Base-by-base conservation (phyloP, 2,329 filamentous ascomycete genomes). In the Cryphonectria parasitica region DNA sequence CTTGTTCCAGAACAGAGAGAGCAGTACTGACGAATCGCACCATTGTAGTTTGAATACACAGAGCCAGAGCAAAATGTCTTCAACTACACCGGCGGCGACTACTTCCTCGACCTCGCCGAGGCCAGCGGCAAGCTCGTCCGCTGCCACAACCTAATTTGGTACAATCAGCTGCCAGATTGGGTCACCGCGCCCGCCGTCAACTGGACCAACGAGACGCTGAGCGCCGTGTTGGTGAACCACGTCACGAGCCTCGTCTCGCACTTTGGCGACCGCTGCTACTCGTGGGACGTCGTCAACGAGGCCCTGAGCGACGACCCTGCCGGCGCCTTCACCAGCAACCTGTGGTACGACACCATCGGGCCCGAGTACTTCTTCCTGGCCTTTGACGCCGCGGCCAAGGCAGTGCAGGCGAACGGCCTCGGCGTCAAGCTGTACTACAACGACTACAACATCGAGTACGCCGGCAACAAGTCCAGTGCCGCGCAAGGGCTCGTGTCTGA, bases 1-100 rank as follows among this genome's bases (percentile, higher is more conserved):
- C n/a, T 34, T 34, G 49, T 25, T 4, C 22, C n/a, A 25, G 15
- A 54, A 28, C 52, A 52, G n/a, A 28, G 19, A 15, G 58, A 25
- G 28, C n/a, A 13, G 22, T 39, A 10, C 45, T 66, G 22, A 66
- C 19, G 13, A 1, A 5, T 36, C 19, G 10, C 25, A 49, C n/a
- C 36, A 8, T 39, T 39, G 36, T 39, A 67, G 65, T 67, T 67
- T 41, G 25, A 43, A 66, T 84, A 86, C 76, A 88, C 82, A 62
- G 89, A 92, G 79, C 88, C 89, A 2, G 75, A 83, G 63, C 86
- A 83, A 43, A 84, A 83, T 66, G 80, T 84, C 68, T 92, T 91
- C 83, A 88, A 88, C 78, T 91, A 84, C 78, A 87, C 85, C 41
- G 82, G 85, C 49, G 89, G 87, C 62, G 87, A 91, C 68, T 80